phyloP scores from a whole-genome alignment of 2,329 filamentous ascomycete species.

The Neurospora sp. region DNA sequence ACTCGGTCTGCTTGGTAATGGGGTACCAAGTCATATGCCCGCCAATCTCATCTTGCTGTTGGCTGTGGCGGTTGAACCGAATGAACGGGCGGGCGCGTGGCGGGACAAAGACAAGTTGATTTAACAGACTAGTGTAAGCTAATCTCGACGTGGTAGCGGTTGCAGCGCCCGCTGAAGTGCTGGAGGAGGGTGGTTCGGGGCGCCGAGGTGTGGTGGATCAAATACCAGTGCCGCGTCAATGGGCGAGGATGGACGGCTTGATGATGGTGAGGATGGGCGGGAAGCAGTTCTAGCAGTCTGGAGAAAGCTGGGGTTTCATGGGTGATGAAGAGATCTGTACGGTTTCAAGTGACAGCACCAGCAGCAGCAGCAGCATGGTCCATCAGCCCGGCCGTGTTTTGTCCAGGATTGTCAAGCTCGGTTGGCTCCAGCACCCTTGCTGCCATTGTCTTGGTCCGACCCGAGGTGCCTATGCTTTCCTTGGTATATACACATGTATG shows the following conservation, averaged over 20 bases:
- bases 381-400: not conserved
- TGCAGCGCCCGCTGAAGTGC: not conserved
- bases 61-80: not conserved
- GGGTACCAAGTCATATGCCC: not conserved
- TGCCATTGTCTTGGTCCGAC: not conserved
- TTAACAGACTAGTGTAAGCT: not conserved
- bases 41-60: not conserved
- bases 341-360: not conserved
- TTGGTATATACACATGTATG: not conserved
- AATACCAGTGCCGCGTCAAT: not conserved
- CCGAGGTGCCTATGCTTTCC: not conserved
- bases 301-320: constrained; percentile 1
- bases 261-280: constrained; percentile 3
- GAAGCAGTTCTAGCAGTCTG: not conserved
- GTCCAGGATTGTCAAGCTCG: not conserved
- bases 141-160: not conserved
- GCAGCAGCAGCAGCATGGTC: not conserved
- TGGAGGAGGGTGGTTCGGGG: not conserved
- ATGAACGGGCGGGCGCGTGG: not conserved
- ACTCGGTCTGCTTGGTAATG: not conserved
- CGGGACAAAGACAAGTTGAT: not conserved
- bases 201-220: not conserved
- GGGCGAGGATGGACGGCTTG: not conserved
- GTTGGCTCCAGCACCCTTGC: not conserved
- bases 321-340: not conserved